Evolutionary conservation across 768 basidiomycete species (phyloP), one percentile per base, ranked within the genome.

Genomic region (Lactarius evosmus): DNA sequence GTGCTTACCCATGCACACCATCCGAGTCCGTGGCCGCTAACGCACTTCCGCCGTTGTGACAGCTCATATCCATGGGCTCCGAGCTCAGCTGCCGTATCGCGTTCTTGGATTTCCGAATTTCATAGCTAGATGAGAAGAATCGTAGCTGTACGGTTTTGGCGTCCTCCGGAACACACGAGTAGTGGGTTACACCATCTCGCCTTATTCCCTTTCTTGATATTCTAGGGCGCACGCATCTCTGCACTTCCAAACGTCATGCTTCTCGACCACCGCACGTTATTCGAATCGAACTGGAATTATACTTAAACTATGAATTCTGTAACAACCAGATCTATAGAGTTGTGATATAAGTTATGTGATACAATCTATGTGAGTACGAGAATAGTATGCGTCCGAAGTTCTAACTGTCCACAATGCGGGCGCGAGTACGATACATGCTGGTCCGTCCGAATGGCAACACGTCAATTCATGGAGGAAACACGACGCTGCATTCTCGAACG

Each of bases 331-430:
- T 55, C 52, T 64, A 55, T 19, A 3, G 51, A 54, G 53, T 38
- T 30, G 34, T 32, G 63, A 62, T 44, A 65, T 61, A 65, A 65
- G 56, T 65, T 61, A 65, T 25, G 38, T 32, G 29, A 7, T 60
- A 44, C 34, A 36, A 51, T 65, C 63, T 65, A 65, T 46, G 46
- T 34, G 59, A 51, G 25, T 65, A 49, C 52, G 27, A 52, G 30
- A 30, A 11, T 30, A 52, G 12, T 22, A 32, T 51, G 52, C n/a
- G 53, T 56, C 36, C 29, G 16, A 52, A 51, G 38, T 56, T n/a
- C 30, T 56, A 49, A 36, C 33, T 55, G 63, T 65, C 53, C 54
- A 40, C 30, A 19, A 50, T 56, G 33, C 29, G 17, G 55, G 7
- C 61, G 32, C 54, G 14, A 25, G 34, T 55, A 52, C 53, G 32